Percentiles rank a stretch among this genome's conserved stretches.
Conservation (phyloP, 768 basidiomycete species). For the Dentipellis fragilis region DNA sequence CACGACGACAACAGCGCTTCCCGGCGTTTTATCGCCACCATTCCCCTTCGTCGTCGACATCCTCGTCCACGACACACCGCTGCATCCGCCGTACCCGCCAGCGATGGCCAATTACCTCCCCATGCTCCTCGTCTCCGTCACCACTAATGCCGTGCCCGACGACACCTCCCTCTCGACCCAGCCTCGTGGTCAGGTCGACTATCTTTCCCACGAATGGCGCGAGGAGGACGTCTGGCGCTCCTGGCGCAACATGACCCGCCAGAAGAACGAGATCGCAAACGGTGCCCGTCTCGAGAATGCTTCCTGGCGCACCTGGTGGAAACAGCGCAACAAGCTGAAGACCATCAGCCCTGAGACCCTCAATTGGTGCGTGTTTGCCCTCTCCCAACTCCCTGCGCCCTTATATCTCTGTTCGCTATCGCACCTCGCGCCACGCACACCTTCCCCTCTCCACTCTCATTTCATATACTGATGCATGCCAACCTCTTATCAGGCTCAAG, state of each 20-base stretch:
- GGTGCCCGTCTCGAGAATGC: slow-evolving; percentile 94
- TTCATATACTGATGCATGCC: neutral
- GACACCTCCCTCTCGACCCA: slow-evolving; percentile 75
- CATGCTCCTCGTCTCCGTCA: slow-evolving; percentile 55
- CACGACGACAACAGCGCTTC: too few species aligned
- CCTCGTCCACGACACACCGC: too few species aligned
- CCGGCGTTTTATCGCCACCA: too few species aligned
- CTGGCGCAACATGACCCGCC: slow-evolving; percentile 97
- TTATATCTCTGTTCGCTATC: neutral
- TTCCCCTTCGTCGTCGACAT: too few species aligned
- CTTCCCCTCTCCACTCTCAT: neutral
- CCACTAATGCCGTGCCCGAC: slow-evolving; percentile 45
- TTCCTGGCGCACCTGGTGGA: slow-evolving; percentile 99
- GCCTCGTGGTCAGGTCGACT: slow-evolving; percentile 93
- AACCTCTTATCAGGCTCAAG: slow-evolving; percentile 65
- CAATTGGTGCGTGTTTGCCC: slow-evolving; percentile 67
- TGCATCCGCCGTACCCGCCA: neutral
- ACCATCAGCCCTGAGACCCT: slow-evolving; percentile 95
- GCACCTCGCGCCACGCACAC: neutral
- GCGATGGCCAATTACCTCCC: slow-evolving; percentile 63
- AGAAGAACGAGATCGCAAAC: slow-evolving; percentile 97
- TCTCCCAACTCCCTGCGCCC: neutral
- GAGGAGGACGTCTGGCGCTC: slow-evolving; percentile 98
- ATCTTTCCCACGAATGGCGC: slow-evolving; percentile 93
- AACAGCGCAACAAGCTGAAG: slow-evolving; percentile 92